These are phyloP conservation scores for Alternaria sp. DNA, from an alignment of 2,329 filamentous ascomycete genomes.

Conservation along the genomic window DNA sequence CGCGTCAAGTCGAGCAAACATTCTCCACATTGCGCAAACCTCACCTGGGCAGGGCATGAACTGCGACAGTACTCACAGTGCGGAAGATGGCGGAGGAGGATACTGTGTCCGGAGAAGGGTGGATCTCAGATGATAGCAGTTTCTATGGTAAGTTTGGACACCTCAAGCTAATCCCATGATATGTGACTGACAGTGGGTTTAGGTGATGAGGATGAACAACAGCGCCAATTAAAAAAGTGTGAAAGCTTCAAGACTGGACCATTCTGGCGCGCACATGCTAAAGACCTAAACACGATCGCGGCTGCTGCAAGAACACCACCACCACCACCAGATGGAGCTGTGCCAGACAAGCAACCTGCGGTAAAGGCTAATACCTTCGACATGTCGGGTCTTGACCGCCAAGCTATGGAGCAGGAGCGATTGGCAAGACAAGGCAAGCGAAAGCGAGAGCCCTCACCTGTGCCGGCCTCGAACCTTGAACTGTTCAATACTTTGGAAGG, in stretches of 20 bases:
- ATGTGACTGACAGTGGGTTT: slow-evolving; percentile 13
- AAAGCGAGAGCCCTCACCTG: slow-evolving; percentile 14
- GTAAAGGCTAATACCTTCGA: slow-evolving; percentile 6
- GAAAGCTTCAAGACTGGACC: slow-evolving; percentile 17
- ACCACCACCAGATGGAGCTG: background rate
- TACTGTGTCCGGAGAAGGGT: slow-evolving; percentile 39
- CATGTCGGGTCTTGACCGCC: slow-evolving; percentile 10
- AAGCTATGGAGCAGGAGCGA: slow-evolving; percentile 22
- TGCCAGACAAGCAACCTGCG: background rate
- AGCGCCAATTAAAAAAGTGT: slow-evolving; percentile 24
- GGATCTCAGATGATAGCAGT: slow-evolving; percentile 52
- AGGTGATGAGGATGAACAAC: slow-evolving; percentile 40
- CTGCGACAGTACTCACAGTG: background rate
- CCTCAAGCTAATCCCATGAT: background rate
- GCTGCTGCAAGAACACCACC: slow-evolving; percentile 8
- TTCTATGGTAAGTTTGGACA: slow-evolving; percentile 50
- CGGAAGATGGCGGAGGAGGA: slow-evolving; percentile 33
- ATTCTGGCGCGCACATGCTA: slow-evolving; percentile 29
- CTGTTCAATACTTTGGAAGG: slow-evolving; percentile 64
- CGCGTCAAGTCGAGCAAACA: slow-evolving; percentile 2
- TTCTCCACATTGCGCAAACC: background rate
- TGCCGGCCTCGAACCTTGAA: slow-evolving; percentile 9
- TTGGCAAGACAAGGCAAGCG: slow-evolving; percentile 16
- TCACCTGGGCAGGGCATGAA: slow-evolving; percentile 6
- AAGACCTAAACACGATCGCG: slow-evolving; percentile 33